phyloP scores from a whole-genome alignment of 2,329 filamentous ascomycete genomes.

The Neoascochyta sp. region DNA sequence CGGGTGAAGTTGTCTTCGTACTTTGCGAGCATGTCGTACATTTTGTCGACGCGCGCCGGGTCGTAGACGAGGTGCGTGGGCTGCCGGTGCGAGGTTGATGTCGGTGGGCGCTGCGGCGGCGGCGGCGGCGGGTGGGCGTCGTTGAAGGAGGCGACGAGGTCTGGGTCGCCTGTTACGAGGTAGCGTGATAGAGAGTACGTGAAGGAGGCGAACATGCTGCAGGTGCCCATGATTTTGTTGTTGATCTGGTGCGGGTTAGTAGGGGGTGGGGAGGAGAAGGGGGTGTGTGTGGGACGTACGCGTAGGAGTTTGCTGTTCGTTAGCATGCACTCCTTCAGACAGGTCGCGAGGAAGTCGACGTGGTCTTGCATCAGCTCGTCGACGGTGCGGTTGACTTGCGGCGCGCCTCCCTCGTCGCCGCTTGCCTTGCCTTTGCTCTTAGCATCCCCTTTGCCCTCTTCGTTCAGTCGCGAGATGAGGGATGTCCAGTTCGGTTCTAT shows the following conservation, averaged over 20 bases:
- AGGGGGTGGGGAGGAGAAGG: neutral
- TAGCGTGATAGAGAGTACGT: slow-evolving; percentile 82
- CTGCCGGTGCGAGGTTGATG: slow-evolving; percentile 16
- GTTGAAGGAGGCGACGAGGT: slow-evolving; percentile 59
- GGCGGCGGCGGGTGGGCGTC: slow-evolving; percentile 48
- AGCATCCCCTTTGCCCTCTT: slow-evolving; percentile 49
- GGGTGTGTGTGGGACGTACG: slow-evolving; percentile 52
- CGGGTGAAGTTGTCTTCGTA: slow-evolving; percentile 92
- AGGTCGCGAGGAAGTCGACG: slow-evolving; percentile 96
- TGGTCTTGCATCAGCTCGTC: slow-evolving; percentile 99
- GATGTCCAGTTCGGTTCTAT: slow-evolving; percentile 97
- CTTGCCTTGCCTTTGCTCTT: slow-evolving; percentile 40
- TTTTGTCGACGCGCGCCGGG: slow-evolving; percentile 62
- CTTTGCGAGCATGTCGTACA: slow-evolving; percentile 82
- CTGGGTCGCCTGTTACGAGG: slow-evolving; percentile 77
- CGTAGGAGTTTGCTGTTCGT: slow-evolving; percentile 92
- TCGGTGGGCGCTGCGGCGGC: slow-evolving; percentile 7
- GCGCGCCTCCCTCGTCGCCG: slow-evolving; percentile 34
- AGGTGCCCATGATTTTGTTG: slow-evolving; percentile 94
- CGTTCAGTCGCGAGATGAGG: slow-evolving; percentile 79
- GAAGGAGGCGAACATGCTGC: slow-evolving; percentile 88
- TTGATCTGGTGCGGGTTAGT: slow-evolving; percentile 65
- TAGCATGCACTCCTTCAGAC: slow-evolving; percentile 97
- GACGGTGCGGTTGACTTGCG: slow-evolving; percentile 69
- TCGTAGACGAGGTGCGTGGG: slow-evolving; percentile 49